Base-by-base conservation (phyloP, 768 basidiomycete species). In the Tephrocybe sp. region DNA sequence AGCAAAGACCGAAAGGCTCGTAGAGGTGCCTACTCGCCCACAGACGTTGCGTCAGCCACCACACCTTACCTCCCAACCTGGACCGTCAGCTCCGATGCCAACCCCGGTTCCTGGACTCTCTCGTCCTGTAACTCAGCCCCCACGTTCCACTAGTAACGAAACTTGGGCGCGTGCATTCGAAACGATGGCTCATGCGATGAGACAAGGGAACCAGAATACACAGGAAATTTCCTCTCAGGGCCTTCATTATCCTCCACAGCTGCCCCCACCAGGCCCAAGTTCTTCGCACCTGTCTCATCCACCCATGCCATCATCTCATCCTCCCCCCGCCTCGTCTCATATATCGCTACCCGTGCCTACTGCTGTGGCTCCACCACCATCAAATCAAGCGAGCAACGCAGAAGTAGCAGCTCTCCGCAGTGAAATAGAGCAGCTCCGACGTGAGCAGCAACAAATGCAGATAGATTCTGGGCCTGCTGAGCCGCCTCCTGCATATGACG, bases 401-500 rank as follows among this genome's bases (percentile, higher is more conserved):
- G 36, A 45, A 3, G 14, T 39, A 6, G 33, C 43, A 26, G 35
- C 13, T 35, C 33, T 39, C 32, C 34, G 34, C 11, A 51, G 35
- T n/a, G 43, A 51, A n/a, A 51, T 45, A n/a, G 13, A 51, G 3
- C 1, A 39, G 13, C 36, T 39, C 4, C 20, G 43, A 39, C 14
- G 17, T 17, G 36, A 46, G 36, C 39, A 41, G 13, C 10, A 22
- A 20, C 31, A 36, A 20, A 52, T 47, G 31, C 48, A 39, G 30
- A 14, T 32, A 6, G 36, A 20, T 8, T n/a, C n/a, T 9, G 26
- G 36, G 19, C 35, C 43, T 9, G 50, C 44, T 19, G 38, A 47
- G 14, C n/a, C 45, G 22, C 44, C 33, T 39, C 51, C 38, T 16
- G 35, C 51, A 10, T 41, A 52, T 33, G 32, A 23, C 41, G 38